These are phyloP conservation scores for Emmonsiellopsis sp. DNA, from an alignment of 2,329 filamentous ascomycete species.

Conservation along the genomic window DNA sequence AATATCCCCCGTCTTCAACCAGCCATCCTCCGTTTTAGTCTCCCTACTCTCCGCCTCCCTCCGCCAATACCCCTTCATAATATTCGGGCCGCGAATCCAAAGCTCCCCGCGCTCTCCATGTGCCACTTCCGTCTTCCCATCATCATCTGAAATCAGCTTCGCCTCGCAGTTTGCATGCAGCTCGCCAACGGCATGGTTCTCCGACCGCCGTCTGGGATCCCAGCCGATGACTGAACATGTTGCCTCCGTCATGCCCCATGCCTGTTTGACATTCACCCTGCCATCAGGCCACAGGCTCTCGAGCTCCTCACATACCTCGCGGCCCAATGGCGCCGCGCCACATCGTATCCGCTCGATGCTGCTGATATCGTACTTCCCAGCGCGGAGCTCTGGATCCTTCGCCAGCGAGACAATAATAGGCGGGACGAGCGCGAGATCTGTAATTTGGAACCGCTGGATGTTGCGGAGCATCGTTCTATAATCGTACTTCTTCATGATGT, in stretches of 20 bases:
- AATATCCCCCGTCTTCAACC: constrained; percentile 64
- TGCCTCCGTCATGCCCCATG: constrained; percentile 77
- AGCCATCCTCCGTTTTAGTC: constrained; percentile 53
- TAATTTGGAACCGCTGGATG: constrained; percentile 60
- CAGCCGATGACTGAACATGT: constrained; percentile 29
- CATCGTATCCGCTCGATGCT: constrained; percentile 51
- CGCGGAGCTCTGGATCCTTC: constrained; percentile 59
- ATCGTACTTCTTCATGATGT: constrained; percentile 70
- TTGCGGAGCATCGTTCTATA: constrained; percentile 61
- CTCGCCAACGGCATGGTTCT: constrained; percentile 52
- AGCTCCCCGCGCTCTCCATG: constrained; percentile 56
- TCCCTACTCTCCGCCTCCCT: constrained; percentile 58
- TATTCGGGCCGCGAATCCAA: constrained; percentile 60
- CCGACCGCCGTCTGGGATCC: constrained; percentile 43
- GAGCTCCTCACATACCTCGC: constrained; percentile 48
- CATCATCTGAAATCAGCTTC: constrained; percentile 48
- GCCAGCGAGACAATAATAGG: constrained; percentile 65
- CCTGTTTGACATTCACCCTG: constrained; percentile 52
- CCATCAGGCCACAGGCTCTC: constrained; percentile 45
- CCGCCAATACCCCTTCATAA: constrained; percentile 70
- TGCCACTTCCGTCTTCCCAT: constrained; percentile 39
- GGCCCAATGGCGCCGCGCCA: constrained; percentile 60
- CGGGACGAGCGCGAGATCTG: constrained; percentile 58
- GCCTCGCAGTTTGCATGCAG: constrained; percentile 59
- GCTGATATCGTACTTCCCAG: constrained; percentile 54